Conservation (phyloP, 768 basidiomycete species). For the Coprinellus aureogranulatus region DNA sequence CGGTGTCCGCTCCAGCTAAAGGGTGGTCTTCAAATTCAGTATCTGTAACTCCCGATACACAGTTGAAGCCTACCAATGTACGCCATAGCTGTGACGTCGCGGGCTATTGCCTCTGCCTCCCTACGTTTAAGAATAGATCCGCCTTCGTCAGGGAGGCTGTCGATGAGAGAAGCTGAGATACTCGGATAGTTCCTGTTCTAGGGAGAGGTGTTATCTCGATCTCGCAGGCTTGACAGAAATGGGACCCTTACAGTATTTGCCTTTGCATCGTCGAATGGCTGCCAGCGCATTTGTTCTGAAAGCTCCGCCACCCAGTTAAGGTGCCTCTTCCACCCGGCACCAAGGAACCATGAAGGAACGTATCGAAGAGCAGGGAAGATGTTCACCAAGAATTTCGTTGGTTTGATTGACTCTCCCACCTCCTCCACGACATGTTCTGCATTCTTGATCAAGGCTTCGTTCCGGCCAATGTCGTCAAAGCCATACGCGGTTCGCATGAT, state of each 20-base stretch:
- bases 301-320: neutral
- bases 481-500: slow-evolving; percentile 34
- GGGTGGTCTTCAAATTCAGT: no score
- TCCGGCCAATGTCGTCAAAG: slow-evolving; percentile 18
- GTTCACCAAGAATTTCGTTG: neutral
- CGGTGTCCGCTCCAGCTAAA: no score
- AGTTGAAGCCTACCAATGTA: neutral
- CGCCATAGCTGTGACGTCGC: neutral
- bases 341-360: slow-evolving; percentile 8
- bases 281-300: neutral
- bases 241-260: neutral
- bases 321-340: neutral
- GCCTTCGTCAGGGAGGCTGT: no score
- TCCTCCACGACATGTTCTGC: neutral
- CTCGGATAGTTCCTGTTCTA: no score
- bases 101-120: no score
- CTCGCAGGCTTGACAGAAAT: neutral
- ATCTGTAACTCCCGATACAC: no score
- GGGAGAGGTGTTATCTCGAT: no score
- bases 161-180: no score
- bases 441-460: slow-evolving; percentile 25
- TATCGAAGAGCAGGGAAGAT: neutral
- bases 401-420: neutral
- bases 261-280: slow-evolving; percentile 3
- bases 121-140: no score